Conservation (phyloP, 1,284 basidiomycete genomes). For the Sporisorium scitamineum region DNA sequence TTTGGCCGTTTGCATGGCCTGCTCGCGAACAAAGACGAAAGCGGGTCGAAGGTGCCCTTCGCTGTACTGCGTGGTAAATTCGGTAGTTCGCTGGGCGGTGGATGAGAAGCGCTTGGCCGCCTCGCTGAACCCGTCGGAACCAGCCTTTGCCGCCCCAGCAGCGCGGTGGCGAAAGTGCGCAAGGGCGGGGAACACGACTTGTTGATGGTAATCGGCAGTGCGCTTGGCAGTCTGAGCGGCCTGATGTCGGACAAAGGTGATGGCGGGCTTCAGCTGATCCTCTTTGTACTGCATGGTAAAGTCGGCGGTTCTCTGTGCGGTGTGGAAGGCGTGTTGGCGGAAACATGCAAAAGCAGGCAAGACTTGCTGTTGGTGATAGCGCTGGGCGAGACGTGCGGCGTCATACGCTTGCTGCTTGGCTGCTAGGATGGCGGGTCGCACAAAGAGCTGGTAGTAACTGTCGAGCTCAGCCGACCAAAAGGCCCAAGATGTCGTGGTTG, state of each 20-base stretch:
- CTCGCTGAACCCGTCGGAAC: constrained; percentile 31
- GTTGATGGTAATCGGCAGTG: constrained; percentile 16
- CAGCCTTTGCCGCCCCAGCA: constrained; percentile 16
- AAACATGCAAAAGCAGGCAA: constrained; percentile 18
- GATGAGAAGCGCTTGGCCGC: constrained; percentile 28
- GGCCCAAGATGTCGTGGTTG: constrained; percentile 37
- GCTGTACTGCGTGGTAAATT: constrained; percentile 14
- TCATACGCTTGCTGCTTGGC: constrained; percentile 22
- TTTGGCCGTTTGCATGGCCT: constrained; percentile 18
- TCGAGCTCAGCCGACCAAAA: constrained; percentile 36
- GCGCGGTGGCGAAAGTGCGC: constrained; percentile 18
- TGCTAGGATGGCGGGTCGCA: constrained; percentile 18
- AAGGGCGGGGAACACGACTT: constrained; percentile 19
- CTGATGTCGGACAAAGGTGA: constrained; percentile 17
- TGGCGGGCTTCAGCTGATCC: constrained; percentile 16
- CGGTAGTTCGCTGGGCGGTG: constrained; percentile 15
- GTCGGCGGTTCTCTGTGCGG: constrained; percentile 9
- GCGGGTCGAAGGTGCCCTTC: constrained; percentile 22
- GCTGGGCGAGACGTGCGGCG: constrained; percentile 27
- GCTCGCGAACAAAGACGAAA: constrained; percentile 15
- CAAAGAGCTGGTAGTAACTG: constrained; percentile 11
- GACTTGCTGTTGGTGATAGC: constrained; percentile 23
- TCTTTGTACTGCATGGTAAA: constrained; percentile 10
- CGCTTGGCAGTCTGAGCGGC: constrained; percentile 17
- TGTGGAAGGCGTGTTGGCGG: constrained; percentile 23